Evolutionary conservation across 2,329 filamentous ascomycete genomes (phyloP), one percentile per base, ranked within the genome.

Genomic region (Alternaria sp.): DNA sequence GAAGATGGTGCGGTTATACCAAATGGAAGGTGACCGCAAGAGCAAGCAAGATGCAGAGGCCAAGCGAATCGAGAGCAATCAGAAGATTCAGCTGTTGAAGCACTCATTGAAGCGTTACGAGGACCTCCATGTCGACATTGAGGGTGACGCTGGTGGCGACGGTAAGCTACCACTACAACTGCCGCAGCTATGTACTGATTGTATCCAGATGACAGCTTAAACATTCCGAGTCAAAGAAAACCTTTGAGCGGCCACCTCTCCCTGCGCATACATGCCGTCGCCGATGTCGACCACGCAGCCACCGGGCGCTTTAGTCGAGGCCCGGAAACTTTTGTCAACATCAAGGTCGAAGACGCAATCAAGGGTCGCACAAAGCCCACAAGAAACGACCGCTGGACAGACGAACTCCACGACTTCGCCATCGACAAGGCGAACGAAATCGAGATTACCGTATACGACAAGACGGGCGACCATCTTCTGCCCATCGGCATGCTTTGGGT

Each of bases 341-440:
- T 99, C 77, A 99, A 99, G 80, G 94, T 98, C 42, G 95, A 99
- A 80, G 95, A 99, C 79, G 87, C 90, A 52, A 87, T 97, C 62
- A 92, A 96, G 70, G 93, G 93, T 39, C 87, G 93, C 66, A 99
- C 95, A 24, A 92, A 88, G 76, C 86, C 90, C 1, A 92, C 93
- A 9, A 86, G 93, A 57, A 96, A 85, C 61, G 95, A 99, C 78
- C 88, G 88, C 71, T 99, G 94, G 94, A 88, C 93, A 40, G 91
- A 92, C 68, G 95, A 99, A 79, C 86, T 89, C 34, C 95, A 97
- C 78, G 93, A 89, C 58, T 89, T 99, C 61, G 92, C 95, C 65
- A 95, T 99, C 56, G 94, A 98, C 80, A 98, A 98, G 81, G 95
- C 95, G 51, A 99, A 99, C 78, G 95, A 99, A 79, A 92, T 99